A percentile compares a stretch with the other conserved stretches of the same genome.
Evolutionary conservation across 495 filamentous ascomycete species (phyloP).

Genomic region (Xylona heveae): DNA sequence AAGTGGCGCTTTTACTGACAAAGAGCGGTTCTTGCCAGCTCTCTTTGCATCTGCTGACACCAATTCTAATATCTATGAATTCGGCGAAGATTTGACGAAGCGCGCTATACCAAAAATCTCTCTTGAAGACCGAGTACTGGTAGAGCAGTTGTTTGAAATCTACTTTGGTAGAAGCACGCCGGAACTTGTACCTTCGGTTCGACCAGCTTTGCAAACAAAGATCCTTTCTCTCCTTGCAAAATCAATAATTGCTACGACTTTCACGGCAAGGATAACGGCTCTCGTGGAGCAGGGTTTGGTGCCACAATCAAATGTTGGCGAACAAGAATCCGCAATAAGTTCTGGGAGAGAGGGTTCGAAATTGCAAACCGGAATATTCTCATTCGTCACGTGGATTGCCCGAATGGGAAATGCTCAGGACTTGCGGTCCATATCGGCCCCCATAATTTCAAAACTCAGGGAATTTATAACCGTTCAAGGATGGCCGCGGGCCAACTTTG

Average conservation of each 20-base stretch:
- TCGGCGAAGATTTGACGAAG: conserved; percentile 73
- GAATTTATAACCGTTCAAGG: conserved; percentile 63
- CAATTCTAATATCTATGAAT: conserved; percentile 57
- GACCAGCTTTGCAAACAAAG: conserved; percentile 49
- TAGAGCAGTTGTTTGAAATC: conserved; percentile 41
- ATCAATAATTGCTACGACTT: conserved; percentile 43
- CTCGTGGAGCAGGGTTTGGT: conserved; percentile 47
- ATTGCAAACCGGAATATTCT: conserved; percentile 65
- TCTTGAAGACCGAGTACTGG: conserved; percentile 43
- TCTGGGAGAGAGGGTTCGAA: conserved; percentile 49
- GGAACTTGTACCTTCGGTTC: conserved; percentile 29
- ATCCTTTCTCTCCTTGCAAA: conserved; percentile 56
- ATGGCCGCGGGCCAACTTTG: conserved; percentile 42
- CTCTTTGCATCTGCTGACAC: conserved; percentile 63
- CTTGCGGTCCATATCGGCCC: conserved; percentile 39
- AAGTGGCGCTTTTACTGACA: conserved; percentile 64
- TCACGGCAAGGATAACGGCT: conserved; percentile 37
- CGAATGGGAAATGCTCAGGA: conserved; percentile 41
- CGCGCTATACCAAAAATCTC: conserved; percentile 37
- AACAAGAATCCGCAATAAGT: conserved; percentile 21
- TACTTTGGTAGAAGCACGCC: conserved; percentile 33
- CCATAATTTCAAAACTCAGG: conserved; percentile 46
- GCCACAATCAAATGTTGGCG: conserved; percentile 12
- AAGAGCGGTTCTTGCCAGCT: conserved; percentile 62
- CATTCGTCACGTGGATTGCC: conserved; percentile 73